Percentiles rank a stretch among this genome's conserved stretches.
Conservation (phyloP, 176 grass and related monocot genomes). For the Saccharum spontaneum region DNA sequence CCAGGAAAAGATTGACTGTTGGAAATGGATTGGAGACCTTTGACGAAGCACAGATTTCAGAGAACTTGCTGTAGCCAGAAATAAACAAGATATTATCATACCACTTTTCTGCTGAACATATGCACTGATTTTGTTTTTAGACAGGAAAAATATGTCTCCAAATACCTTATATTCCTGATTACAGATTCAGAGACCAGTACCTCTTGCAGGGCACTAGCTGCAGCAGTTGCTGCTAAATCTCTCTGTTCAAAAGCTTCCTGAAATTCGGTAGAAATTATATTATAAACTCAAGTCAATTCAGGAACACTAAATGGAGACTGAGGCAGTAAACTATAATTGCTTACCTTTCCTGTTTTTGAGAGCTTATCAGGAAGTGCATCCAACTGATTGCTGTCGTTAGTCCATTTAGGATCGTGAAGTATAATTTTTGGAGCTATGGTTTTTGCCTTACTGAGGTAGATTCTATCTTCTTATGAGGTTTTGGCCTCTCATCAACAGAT, state of each 20-base stretch:
- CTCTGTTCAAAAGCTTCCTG: slow-evolving; percentile 73
- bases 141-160: neutral
- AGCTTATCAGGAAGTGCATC: slow-evolving; percentile 58
- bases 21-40: too few relatives aligned
- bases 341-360: slow-evolving; percentile 61
- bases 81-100: too few relatives aligned
- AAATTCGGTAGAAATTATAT: neutral
- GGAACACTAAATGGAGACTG: neutral
- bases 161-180: slow-evolving; percentile 70
- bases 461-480: too few relatives aligned
- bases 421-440: slow-evolving; percentile 21
- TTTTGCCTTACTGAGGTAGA: slow-evolving; percentile 34
- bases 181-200: slow-evolving; percentile 68
- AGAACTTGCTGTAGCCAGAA: too few relatives aligned
- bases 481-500: too few relatives aligned
- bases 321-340: neutral
- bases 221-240: slow-evolving; percentile 52
- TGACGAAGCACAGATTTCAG: too few relatives aligned
- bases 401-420: slow-evolving; percentile 92
- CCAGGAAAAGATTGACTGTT: too few relatives aligned
- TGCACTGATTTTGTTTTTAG: too few relatives aligned
- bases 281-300: neutral
- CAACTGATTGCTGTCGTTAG: slow-evolving; percentile 62
- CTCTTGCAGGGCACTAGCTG: slow-evolving; percentile 71
- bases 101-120: too few relatives aligned